Percentiles rank a stretch among this genome's conserved stretches.
phyloP scores from a whole-genome alignment of 2,329 filamentous ascomycete genomes.

The Hymenoscyphus fraxineus region DNA sequence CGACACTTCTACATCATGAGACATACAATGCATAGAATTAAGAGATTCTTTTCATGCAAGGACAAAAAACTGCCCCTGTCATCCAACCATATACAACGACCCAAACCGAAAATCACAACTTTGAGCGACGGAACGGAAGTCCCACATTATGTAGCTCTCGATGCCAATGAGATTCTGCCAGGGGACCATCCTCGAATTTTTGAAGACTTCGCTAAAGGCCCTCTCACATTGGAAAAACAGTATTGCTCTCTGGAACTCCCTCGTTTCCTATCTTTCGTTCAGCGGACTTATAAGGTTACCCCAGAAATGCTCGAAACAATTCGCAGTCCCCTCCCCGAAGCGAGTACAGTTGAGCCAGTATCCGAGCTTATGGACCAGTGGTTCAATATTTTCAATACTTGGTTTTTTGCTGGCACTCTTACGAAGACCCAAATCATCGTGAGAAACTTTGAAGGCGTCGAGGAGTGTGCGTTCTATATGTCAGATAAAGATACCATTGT shows the following conservation, averaged over 20 bases:
- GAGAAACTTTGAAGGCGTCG: background rate
- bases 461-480: background rate
- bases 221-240: background rate
- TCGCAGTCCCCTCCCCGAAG: background rate
- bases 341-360: background rate
- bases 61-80: background rate
- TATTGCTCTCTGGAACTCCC: background rate
- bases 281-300: background rate
- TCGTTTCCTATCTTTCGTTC: background rate
- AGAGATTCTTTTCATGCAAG: background rate
- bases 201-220: background rate
- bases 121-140: background rate
- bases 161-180: background rate
- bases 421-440: background rate
- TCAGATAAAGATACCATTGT: background rate
- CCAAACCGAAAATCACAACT: no score
- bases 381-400: background rate
- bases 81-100: no score
- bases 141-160: background rate
- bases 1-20: background rate
- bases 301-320: background rate
- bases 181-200: background rate
- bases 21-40: background rate
- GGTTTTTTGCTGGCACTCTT: background rate
- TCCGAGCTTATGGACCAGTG: slow-evolving; percentile 11